Evolutionary conservation across 805 yeast species (phyloP).

Genomic region (Tanozyma kutaoensis): DNA sequence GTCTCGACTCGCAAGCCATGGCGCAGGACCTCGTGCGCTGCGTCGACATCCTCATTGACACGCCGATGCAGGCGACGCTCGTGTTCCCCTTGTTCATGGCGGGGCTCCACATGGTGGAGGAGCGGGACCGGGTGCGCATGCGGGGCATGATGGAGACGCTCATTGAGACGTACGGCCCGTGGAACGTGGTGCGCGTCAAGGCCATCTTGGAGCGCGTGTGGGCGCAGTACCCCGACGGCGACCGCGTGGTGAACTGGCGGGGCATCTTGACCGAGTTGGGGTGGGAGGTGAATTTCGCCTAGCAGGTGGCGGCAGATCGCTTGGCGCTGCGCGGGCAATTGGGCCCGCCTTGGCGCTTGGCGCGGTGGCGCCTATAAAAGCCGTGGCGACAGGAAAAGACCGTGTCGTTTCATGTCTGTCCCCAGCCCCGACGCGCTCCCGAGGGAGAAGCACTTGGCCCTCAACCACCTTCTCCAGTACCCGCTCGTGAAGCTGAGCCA

Average conservation of each 20-base stretch:
- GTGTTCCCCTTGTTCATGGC: conserved; percentile 72
- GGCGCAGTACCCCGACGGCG: conserved; percentile 36
- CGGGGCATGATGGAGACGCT: conserved; percentile 37
- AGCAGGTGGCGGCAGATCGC: conserved; percentile 1
- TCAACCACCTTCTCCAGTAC: conserved; percentile 1
- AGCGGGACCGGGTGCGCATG: conserved; percentile 40
- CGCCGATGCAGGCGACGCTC: conserved; percentile 57
- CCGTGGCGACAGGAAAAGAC: neutral
- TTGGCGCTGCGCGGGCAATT: neutral
- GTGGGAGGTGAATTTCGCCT: conserved; percentile 75
- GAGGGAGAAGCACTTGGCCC: neutral
- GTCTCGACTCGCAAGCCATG: conserved; percentile 50
- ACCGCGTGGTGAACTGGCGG: conserved; percentile 60
- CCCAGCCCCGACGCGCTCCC: conserved; percentile 1
- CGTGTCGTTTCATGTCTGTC: neutral
- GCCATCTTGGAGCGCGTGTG: conserved; percentile 34
- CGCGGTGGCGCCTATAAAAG: neutral
- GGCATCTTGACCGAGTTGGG: conserved; percentile 49
- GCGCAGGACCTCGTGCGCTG: conserved; percentile 39
- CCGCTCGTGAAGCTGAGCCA: conserved; percentile 1
- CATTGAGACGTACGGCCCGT: conserved; percentile 52
- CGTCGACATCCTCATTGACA: conserved; percentile 47
- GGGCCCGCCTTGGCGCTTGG: neutral
- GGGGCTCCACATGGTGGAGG: conserved; percentile 51
- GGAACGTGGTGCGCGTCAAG: conserved; percentile 39